Base-by-base conservation (phyloP, 768 basidiomycete genomes). In the Pisolithus orientalis region DNA sequence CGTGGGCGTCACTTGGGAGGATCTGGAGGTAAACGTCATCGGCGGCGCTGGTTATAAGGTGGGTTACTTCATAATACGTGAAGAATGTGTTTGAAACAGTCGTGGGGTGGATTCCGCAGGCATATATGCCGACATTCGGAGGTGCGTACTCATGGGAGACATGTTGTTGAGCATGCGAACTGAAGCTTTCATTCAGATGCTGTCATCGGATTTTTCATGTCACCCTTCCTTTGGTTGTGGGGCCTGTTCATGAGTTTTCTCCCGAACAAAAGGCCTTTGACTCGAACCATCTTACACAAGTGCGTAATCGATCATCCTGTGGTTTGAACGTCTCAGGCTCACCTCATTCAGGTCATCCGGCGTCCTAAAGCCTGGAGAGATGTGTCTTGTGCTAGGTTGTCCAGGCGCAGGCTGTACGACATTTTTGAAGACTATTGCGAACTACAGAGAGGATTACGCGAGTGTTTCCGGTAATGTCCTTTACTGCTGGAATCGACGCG, bases 351-450 rank as follows among this genome's bases (percentile, higher is more conserved):
- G 83, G 55, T 78, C 79, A 21, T 83, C 81, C 6, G 90, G 89
- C 39, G 72, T 83, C 16, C 68, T 90, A 39, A 83, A 86, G 56
- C 80, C 87, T 0, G 84, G 90, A 16, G 85, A 94, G 74, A 93
- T 94, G 90, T 85, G 89, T 62, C 77, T 92, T 6, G 89, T 88
- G 21, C 74, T 89, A 11, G 91, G 91, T 17, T 84, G 88, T 50
- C 91, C 91, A 4, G 87, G 86, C 1, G 78, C 88, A 5, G 92
- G 92, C 32, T 94, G 93, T 64, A 82, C 85, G 1, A 88, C 93
- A 0, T 92, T 95, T 71, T 75, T 95, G 21, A 92, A 90, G 68
- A 69, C 83, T 0, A 84, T 95, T 53, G 80, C 93, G 17, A 92
- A 94, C 63, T 77, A 84, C 54, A 77, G 88, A 4, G 73, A 72